Evolutionary conservation across 2,329 filamentous ascomycete species (phyloP).

Genomic region (Colletotrichum sp.): DNA sequence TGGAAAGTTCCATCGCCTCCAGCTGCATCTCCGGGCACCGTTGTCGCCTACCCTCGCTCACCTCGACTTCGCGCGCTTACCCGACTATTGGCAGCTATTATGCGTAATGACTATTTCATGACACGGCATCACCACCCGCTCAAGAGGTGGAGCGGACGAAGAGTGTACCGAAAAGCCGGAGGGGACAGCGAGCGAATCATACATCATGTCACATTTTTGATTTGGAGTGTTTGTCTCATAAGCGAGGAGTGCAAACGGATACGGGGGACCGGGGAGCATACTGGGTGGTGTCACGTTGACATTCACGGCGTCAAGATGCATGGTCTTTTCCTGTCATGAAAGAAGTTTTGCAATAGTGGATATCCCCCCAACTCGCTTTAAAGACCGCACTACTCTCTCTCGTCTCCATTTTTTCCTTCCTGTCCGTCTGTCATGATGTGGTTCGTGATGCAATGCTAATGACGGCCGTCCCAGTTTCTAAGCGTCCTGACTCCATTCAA

Average conservation of each 20-base stretch:
- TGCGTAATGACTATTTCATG: not conserved
- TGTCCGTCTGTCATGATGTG: not conserved
- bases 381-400: not conserved
- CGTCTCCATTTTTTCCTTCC: not conserved
- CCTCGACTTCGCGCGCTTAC: not conserved
- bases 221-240: not conserved
- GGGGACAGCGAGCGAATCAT: not conserved
- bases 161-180: not conserved
- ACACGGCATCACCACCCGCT: not conserved
- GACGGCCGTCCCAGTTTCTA: not conserved
- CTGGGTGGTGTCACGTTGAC: not conserved
- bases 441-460: not conserved
- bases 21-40: not conserved
- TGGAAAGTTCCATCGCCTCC: not conserved
- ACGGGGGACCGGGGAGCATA: not conserved
- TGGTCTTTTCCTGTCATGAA: not conserved
- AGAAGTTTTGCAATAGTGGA: slow-evolving; percentile 7
- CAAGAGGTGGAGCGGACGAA: not conserved
- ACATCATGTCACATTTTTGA: not conserved
- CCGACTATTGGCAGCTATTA: not conserved
- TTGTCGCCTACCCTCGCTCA: not conserved
- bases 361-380: slow-evolving; percentile 10
- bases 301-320: not conserved
- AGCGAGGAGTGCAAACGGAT: not conserved
- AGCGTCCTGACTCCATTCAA: not conserved